A percentile compares a stretch with the other conserved stretches of the same genome.
Evolutionary conservation across 345 rosid genomes (phyloP).

Genomic region (Pseudoturritis turrita): DNA sequence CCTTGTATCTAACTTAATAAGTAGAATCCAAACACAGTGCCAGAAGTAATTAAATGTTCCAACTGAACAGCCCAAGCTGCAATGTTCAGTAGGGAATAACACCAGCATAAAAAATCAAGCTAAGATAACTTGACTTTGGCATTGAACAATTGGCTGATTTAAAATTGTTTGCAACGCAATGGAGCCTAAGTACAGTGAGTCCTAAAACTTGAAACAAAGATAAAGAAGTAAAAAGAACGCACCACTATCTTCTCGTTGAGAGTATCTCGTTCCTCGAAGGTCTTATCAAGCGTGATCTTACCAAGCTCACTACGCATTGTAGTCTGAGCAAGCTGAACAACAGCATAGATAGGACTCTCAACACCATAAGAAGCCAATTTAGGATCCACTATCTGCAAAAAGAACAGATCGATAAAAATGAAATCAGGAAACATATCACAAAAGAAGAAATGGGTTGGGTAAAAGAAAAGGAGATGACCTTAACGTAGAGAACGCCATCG

Average conservation of each 20-base stretch:
- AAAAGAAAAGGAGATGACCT: slow-evolving; percentile 37
- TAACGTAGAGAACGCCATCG: slow-evolving; percentile 88
- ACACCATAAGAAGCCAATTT: slow-evolving; percentile 91
- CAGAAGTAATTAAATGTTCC: neutral
- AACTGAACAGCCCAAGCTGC: slow-evolving; percentile 10
- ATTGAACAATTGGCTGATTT: neutral
- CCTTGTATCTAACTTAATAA: neutral
- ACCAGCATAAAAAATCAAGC: neutral
- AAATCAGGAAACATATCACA: neutral
- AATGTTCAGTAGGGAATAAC: neutral
- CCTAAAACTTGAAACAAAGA: neutral
- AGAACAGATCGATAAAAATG: neutral
- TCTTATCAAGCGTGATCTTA: slow-evolving; percentile 94
- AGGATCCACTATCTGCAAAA: slow-evolving; percentile 82
- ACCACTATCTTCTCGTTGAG: slow-evolving; percentile 98
- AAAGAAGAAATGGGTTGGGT: neutral
- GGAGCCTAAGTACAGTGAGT: neutral
- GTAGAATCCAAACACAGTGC: neutral
- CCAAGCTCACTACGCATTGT: slow-evolving; percentile 99
- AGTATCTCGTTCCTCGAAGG: slow-evolving; percentile 91
- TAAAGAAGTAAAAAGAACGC: slow-evolving; percentile 17
- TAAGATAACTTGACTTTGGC: neutral
- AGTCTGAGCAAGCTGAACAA: slow-evolving; percentile 94
- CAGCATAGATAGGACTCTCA: slow-evolving; percentile 91
- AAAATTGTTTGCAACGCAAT: neutral